Percentiles rank a stretch among this genome's conserved stretches.
Conservation (phyloP, 2,329 filamentous ascomycete genomes). For the Neopestalotiopsis clavispora region DNA sequence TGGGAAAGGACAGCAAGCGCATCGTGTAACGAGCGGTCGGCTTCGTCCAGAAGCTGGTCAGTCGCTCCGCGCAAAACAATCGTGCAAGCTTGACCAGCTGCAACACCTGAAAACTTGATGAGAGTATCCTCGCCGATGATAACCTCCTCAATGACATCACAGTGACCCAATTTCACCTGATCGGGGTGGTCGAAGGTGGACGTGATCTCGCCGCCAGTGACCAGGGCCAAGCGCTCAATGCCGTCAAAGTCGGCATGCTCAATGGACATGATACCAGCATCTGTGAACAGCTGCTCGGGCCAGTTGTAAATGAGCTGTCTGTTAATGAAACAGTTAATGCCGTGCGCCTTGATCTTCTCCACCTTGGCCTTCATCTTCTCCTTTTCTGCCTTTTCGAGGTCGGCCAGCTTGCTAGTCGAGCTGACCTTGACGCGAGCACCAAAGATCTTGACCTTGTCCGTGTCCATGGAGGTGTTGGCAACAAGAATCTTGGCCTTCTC, state of each 20-base stretch:
- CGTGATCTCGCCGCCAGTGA: conserved; percentile 96
- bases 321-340: conserved; percentile 99
- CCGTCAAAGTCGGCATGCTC: conserved; percentile 99
- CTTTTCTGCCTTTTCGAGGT: conserved; percentile 95
- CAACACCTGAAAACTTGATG: conserved; percentile 96
- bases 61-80: conserved; percentile 96
- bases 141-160: conserved; percentile 94
- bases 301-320: conserved; percentile 99
- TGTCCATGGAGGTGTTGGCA: conserved; percentile 99
- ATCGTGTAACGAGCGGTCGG: conserved; percentile 94
- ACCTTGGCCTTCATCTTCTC: conserved; percentile 99
- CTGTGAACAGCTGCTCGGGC: conserved; percentile 98
- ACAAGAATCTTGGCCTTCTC: conserved; percentile 99
- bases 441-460: conserved; percentile 99
- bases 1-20: conserved; percentile 95
- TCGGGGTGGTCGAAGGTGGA: conserved; percentile 98
- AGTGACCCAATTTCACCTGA: conserved; percentile 93
- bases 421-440: conserved; percentile 96
- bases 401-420: conserved; percentile 95
- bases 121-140: conserved; percentile 98
- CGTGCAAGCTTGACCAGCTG: conserved; percentile 92
- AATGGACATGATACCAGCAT: conserved; percentile 97
- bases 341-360: conserved; percentile 97
- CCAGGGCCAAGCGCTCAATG: conserved; percentile 90
- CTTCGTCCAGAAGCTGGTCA: conserved; percentile 95